phyloP scores from a whole-genome alignment of 2,329 filamentous ascomycete species.

The Colletotrichum neosansevieriae region DNA sequence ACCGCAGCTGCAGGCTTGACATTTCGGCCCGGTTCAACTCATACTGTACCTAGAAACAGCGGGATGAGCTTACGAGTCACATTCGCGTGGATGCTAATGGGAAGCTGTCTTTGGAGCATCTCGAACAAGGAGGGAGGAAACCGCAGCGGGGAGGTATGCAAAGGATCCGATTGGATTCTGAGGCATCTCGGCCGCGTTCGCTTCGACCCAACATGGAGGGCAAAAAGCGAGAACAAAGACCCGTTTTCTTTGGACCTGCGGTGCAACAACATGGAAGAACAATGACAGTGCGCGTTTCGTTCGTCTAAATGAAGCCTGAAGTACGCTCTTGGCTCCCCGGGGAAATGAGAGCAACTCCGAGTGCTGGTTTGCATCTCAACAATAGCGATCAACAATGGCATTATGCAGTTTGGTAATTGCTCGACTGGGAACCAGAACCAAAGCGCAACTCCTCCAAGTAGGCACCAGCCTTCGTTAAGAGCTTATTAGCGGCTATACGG shows the following conservation, averaged over 20 bases:
- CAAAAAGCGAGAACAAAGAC: not conserved
- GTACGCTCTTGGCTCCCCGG: not conserved
- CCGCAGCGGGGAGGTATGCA: not conserved
- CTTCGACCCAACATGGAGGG: constrained; percentile 21
- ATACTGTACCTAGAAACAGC: not conserved
- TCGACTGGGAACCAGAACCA: not conserved
- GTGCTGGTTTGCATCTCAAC: not conserved
- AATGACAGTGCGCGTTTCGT: constrained; percentile 4
- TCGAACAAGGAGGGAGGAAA: not conserved
- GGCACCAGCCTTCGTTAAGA: not conserved
- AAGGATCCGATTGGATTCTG: constrained; percentile 26
- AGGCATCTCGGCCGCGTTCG: constrained; percentile 17
- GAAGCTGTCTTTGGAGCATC: constrained; percentile 11
- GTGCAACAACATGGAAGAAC: constrained; percentile 14
- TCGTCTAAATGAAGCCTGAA: not conserved
- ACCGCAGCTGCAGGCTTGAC: not conserved
- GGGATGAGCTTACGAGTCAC: not conserved
- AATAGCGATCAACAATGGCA: not conserved
- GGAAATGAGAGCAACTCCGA: not conserved
- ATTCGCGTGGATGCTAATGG: not conserved
- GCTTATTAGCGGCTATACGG: not conserved
- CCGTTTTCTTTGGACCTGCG: constrained; percentile 9
- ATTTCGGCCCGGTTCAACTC: not conserved
- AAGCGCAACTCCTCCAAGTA: not conserved
- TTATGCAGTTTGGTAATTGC: not conserved